Evolutionary conservation across 345 rosid species (phyloP).

Genomic region (Barbarea vulgaris): DNA sequence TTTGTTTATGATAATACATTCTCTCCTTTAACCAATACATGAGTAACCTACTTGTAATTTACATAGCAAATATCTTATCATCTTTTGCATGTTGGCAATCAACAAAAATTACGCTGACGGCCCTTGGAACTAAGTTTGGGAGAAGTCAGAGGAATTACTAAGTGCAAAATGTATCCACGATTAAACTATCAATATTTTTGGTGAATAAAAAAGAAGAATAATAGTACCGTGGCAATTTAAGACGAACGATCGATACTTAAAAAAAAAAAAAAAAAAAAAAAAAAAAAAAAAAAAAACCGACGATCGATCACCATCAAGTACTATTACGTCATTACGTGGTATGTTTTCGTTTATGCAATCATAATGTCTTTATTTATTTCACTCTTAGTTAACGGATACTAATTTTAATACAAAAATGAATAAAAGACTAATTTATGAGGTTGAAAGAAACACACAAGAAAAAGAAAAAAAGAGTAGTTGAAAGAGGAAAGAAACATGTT

Average conservation of each 20-base stretch:
- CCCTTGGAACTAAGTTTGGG: not conserved
- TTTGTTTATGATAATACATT: not conserved
- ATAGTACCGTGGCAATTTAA: not conserved
- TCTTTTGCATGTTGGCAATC: not conserved
- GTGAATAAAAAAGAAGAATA: not conserved
- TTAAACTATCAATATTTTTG: not conserved
- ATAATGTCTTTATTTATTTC: not conserved
- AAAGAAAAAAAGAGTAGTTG: constrained; percentile 25
- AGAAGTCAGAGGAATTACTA: not conserved
- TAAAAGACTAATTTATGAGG: not conserved
- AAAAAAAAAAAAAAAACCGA: not conserved
- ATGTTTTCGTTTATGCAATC: not conserved
- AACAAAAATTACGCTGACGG: not conserved
- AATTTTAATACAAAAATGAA: not conserved
- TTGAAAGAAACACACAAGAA: constrained; percentile 24
- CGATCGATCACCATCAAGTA: not conserved
- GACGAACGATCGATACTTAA: not conserved
- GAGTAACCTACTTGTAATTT: not conserved
- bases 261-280: too few species aligned
- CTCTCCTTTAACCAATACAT: not conserved
- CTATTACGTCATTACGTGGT: not conserved
- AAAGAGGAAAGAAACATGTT: constrained; percentile 35
- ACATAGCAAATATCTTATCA: not conserved
- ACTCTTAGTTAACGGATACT: not conserved
- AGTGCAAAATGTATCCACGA: not conserved